phyloP scores from a whole-genome alignment of 352 stramenopile genomes.

The Globisporangium viniferum region DNA sequence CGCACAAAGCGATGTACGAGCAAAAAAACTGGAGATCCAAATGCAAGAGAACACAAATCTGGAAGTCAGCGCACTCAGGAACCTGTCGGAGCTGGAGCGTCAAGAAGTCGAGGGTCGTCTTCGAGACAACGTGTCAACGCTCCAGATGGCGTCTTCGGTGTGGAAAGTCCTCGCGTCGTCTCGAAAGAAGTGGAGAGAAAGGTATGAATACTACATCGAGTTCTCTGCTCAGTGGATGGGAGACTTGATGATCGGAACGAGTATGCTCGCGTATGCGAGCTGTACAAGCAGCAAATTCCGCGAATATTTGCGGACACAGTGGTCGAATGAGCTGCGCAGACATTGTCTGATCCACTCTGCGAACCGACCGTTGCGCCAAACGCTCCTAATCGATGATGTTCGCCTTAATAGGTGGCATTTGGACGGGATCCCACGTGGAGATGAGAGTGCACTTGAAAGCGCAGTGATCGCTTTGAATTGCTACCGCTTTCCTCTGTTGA shows the following conservation, averaged over 20 bases:
- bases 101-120: slow-evolving; percentile 44
- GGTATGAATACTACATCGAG: slow-evolving; percentile 38
- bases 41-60: slow-evolving; percentile 34
- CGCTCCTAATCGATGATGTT: slow-evolving; percentile 35
- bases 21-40: slow-evolving; percentile 32
- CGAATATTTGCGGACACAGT: slow-evolving; percentile 28
- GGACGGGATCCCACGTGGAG: slow-evolving; percentile 33
- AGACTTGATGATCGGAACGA: slow-evolving; percentile 64
- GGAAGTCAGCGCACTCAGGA: slow-evolving; percentile 32
- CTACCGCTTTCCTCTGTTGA: slow-evolving; percentile 48
- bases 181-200: slow-evolving; percentile 36
- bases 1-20: slow-evolving; percentile 31
- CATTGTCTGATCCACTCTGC: slow-evolving; percentile 34
- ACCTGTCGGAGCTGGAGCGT: slow-evolving; percentile 50
- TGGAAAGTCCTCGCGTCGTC: slow-evolving; percentile 53
- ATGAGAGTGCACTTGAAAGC: slow-evolving; percentile 41
- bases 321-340: slow-evolving; percentile 30
- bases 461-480: slow-evolving; percentile 33
- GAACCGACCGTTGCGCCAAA: slow-evolving; percentile 16
- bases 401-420: slow-evolving; percentile 43
- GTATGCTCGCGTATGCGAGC: slow-evolving; percentile 44
- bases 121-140: slow-evolving; percentile 45
- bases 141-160: slow-evolving; percentile 50
- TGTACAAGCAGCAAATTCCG: slow-evolving; percentile 19
- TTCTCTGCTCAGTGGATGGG: slow-evolving; percentile 44